Evolutionary conservation across 2,329 filamentous ascomycete genomes (phyloP).

Genomic region (Botrytis porri): DNA sequence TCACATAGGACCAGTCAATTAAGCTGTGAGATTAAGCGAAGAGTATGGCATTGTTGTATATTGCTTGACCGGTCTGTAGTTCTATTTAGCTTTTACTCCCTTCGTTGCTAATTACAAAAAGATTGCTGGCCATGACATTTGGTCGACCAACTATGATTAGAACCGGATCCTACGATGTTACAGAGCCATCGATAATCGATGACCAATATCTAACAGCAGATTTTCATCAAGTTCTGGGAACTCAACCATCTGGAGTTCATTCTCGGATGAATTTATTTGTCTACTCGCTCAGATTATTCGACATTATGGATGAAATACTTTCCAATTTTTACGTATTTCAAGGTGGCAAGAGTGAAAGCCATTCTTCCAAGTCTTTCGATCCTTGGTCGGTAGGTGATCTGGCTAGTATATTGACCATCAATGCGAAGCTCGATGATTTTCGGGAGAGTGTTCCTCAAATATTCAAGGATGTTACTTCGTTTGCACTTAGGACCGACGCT

Average conservation of each 20-base stretch:
- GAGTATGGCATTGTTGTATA: conserved; percentile 38
- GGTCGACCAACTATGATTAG: conserved; percentile 32
- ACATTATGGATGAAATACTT: conserved; percentile 28
- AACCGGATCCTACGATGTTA: conserved; percentile 15
- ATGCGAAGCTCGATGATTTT: conserved; percentile 26
- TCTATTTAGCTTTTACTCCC: neutral
- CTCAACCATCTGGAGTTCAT: conserved; percentile 27
- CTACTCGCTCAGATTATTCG: conserved; percentile 26
- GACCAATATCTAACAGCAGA: conserved; percentile 34
- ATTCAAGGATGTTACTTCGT: conserved; percentile 14
- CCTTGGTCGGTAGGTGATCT: conserved; percentile 13
- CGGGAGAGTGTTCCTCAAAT: conserved; percentile 19
- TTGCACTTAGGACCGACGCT: neutral
- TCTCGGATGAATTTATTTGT: conserved; percentile 33
- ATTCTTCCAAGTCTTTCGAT: neutral
- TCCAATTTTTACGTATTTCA: conserved; percentile 19
- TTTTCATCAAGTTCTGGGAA: conserved; percentile 25
- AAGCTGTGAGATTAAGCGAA: conserved; percentile 34
- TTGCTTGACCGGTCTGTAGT: conserved; percentile 33
- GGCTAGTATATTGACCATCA: conserved; percentile 23
- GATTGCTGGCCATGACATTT: conserved; percentile 33
- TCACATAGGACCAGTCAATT: conserved; percentile 26
- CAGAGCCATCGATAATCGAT: conserved; percentile 30
- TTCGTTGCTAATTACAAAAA: conserved; percentile 22
- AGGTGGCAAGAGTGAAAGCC: conserved; percentile 7